phyloP scores from a whole-genome alignment of 192 early-diverging fungal species.

The Linnemannia zychae region DNA sequence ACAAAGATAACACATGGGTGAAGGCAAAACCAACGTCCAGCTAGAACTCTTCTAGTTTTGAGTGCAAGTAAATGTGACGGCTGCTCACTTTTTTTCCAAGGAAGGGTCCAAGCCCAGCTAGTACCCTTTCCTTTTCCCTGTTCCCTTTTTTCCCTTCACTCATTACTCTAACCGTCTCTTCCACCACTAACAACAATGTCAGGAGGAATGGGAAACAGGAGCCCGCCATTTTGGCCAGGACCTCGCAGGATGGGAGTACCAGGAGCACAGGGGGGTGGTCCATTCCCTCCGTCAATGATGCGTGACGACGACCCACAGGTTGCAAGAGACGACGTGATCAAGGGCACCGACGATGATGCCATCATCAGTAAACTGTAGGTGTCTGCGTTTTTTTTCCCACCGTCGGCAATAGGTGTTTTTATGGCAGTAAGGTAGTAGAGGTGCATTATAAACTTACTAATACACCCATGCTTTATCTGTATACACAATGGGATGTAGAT shows the following conservation, averaged over 20 bases:
- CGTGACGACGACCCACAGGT: slow-evolving; percentile 11
- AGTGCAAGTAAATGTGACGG: too few relatives aligned
- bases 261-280: neutral
- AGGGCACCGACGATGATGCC: slow-evolving; percentile 95
- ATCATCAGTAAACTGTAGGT: slow-evolving; percentile 83
- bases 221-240: slow-evolving; percentile 36
- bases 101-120: neutral
- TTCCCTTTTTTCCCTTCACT: neutral
- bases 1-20: too few relatives aligned
- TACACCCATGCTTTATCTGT: too few relatives aligned
- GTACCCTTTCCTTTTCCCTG: neutral
- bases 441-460: too few relatives aligned
- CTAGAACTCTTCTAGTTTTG: too few relatives aligned
- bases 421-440: too few relatives aligned
- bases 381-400: too few relatives aligned
- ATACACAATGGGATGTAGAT: slow-evolving; percentile 57
- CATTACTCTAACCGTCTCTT: neutral
- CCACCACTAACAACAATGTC: slow-evolving; percentile 9
- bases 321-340: slow-evolving; percentile 77
- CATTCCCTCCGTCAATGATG: neutral
- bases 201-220: slow-evolving; percentile 24
- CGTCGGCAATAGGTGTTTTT: too few relatives aligned
- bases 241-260: slow-evolving; percentile 14
- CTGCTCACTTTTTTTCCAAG: too few relatives aligned
- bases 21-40: too few relatives aligned